A percentile compares a stretch with the other conserved stretches of the same genome.
These are phyloP conservation scores for Pseudogymnoascus sp. DNA, from an alignment of 2,329 filamentous ascomycete species.

Conservation along the genomic window DNA sequence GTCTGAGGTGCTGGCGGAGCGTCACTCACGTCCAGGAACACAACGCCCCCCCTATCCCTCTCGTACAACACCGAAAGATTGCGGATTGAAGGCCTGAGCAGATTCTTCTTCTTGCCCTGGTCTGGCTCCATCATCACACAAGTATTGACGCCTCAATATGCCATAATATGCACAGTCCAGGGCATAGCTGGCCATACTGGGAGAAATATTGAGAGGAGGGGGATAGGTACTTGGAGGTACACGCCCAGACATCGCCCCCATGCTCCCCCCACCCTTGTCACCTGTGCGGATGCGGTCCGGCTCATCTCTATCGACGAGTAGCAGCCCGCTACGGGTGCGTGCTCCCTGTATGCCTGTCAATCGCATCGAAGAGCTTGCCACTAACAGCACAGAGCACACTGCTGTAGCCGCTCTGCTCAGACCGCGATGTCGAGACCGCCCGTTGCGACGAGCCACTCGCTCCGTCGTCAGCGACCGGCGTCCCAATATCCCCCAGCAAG, in stretches of 20 bases:
- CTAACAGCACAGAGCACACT: slow-evolving; percentile 34
- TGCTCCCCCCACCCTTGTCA: slow-evolving; percentile 3
- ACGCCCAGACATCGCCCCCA: not conserved
- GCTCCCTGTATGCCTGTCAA: slow-evolving; percentile 5
- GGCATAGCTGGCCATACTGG: not conserved
- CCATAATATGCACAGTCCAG: not conserved
- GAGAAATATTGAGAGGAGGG: not conserved
- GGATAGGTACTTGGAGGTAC: not conserved
- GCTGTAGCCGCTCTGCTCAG: slow-evolving; percentile 35
- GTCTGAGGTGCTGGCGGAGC: not conserved
- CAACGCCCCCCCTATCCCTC: not conserved
- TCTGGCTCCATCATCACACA: slow-evolving; percentile 1
- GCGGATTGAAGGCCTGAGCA: not conserved
- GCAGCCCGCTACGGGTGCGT: not conserved
- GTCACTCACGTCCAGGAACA: not conserved
- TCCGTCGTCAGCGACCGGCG: slow-evolving; percentile 25
- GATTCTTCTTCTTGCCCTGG: not conserved
- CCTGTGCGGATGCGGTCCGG: slow-evolving; percentile 7
- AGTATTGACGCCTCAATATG: slow-evolving; percentile 4
- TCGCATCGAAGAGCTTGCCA: slow-evolving; percentile 25
- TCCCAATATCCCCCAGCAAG: slow-evolving; percentile 15
- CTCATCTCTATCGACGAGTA: slow-evolving; percentile 8
- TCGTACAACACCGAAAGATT: not conserved
- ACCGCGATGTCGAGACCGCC: slow-evolving; percentile 21
- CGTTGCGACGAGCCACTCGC: slow-evolving; percentile 30